phyloP scores from a whole-genome alignment of 2,329 filamentous ascomycete genomes.

The Fusarium kyushuense region DNA sequence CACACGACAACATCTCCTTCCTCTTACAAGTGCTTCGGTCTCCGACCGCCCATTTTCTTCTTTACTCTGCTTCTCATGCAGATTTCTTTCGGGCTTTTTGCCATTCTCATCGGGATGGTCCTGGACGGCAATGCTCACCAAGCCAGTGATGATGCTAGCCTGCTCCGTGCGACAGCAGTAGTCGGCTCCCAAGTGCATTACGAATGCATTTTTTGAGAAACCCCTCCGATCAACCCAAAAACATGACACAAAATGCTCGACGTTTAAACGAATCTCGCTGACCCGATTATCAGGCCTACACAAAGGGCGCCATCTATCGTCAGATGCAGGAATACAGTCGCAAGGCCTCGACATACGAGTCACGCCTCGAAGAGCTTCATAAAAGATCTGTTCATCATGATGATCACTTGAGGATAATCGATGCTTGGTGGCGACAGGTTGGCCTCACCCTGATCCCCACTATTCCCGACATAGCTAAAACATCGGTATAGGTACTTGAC shows the following conservation, averaged over 20 bases:
- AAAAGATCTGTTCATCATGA: slow-evolving; percentile 86
- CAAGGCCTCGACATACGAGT: slow-evolving; percentile 84
- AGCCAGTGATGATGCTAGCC: slow-evolving; percentile 54
- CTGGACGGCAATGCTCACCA: slow-evolving; percentile 54
- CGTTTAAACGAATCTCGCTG: slow-evolving; percentile 41
- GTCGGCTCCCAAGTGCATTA: slow-evolving; percentile 47
- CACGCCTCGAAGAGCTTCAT: slow-evolving; percentile 82
- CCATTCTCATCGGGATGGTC: slow-evolving; percentile 48
- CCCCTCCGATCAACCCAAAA: slow-evolving; percentile 38
- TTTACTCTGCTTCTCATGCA: slow-evolving; percentile 24
- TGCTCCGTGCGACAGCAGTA: slow-evolving; percentile 49
- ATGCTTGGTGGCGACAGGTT: slow-evolving; percentile 96
- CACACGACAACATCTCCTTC: slow-evolving; percentile 51
- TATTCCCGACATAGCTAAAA: slow-evolving; percentile 24
- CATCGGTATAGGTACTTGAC: slow-evolving; percentile 65
- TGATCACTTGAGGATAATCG: slow-evolving; percentile 89
- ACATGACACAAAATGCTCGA: slow-evolving; percentile 41
- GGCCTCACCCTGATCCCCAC: slow-evolving; percentile 44
- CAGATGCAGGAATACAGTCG: slow-evolving; percentile 99
- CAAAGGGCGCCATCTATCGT: slow-evolving; percentile 93
- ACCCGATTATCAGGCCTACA: slow-evolving; percentile 53
- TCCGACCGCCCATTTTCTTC: slow-evolving; percentile 24
- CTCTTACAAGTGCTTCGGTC: slow-evolving; percentile 32
- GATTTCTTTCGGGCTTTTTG: slow-evolving; percentile 38
- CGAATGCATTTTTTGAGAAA: slow-evolving; percentile 39